phyloP scores from a whole-genome alignment of 192 early-diverging fungal species.

The Kickxella alabastrina region DNA sequence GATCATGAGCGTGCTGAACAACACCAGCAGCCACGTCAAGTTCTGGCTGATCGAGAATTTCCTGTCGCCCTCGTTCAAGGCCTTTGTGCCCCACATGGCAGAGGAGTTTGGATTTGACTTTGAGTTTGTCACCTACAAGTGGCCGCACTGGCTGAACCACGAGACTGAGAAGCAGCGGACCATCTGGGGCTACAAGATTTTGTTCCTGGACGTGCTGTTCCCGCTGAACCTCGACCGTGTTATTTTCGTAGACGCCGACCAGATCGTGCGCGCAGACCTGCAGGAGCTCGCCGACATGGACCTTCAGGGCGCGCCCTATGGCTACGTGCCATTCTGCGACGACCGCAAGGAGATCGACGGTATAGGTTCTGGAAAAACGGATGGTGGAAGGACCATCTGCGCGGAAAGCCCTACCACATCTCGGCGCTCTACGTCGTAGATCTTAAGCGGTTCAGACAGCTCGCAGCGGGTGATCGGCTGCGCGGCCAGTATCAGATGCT shows the following conservation, averaged over 20 bases:
- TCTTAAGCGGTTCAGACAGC: conserved; percentile 80
- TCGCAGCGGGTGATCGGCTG: conserved; percentile 91
- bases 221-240: conserved; percentile 88
- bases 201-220: conserved; percentile 97
- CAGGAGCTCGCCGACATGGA: conserved; percentile 92
- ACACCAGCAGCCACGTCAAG: conserved; percentile 86
- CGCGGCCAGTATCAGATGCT: conserved; percentile 91
- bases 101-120: conserved; percentile 84
- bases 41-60: conserved; percentile 99
- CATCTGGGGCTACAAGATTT: conserved; percentile 99
- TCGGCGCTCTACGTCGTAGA: conserved; percentile 96
- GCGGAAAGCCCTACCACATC: conserved; percentile 91
- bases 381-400: conserved; percentile 89
- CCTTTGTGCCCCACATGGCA: conserved; percentile 87
- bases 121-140: conserved; percentile 97
- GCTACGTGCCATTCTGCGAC: conserved; percentile 95
- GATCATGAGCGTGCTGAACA: conserved; percentile 87
- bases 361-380: conserved; percentile 98
- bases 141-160: conserved; percentile 92
- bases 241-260: conserved; percentile 99
- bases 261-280: conserved; percentile 95
- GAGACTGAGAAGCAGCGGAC: conserved; percentile 95
- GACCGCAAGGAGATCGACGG: conserved; percentile 92
- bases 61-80: conserved; percentile 92
- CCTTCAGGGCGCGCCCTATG: conserved; percentile 89